Evolutionary conservation across 176 grass and related monocot species (phyloP).

Genomic region (Triticum timopheevii): DNA sequence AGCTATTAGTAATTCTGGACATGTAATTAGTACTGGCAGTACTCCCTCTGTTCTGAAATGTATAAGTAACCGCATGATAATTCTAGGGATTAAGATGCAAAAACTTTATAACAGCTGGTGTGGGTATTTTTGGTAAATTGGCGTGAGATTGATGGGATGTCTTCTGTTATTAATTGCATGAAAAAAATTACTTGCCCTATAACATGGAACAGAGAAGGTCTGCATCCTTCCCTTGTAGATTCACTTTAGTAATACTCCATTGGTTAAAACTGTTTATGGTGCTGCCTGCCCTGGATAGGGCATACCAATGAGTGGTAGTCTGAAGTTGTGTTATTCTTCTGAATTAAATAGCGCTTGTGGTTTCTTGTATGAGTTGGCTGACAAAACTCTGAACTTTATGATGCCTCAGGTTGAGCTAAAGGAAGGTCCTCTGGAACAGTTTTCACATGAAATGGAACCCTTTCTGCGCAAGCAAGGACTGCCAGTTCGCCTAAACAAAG

Average conservation of each 20-base stretch:
- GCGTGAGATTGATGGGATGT: not conserved
- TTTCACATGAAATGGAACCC: constrained; percentile 96
- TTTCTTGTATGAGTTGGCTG: not conserved
- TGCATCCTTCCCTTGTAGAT: not conserved
- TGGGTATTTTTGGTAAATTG: not conserved
- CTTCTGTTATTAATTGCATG: not conserved
- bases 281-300: not conserved
- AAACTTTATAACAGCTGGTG: not conserved
- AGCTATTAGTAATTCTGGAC: not conserved
- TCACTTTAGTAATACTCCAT: not conserved
- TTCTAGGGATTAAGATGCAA: not conserved
- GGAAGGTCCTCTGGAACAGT: constrained; percentile 91
- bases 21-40: not conserved
- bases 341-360: not conserved
- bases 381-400: not conserved
- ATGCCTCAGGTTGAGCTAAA: constrained; percentile 75
- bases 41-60: not conserved
- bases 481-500: constrained; percentile 94
- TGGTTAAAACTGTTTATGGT: too few species aligned
- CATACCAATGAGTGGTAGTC: not conserved
- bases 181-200: not conserved
- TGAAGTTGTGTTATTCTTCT: not conserved
- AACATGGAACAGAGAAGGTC: not conserved
- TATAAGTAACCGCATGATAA: not conserved
- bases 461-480: constrained; percentile 83